Percentiles rank a stretch among this genome's conserved stretches.
phyloP scores from a whole-genome alignment of 1,284 basidiomycete species.

The Puccinia polysora region DNA sequence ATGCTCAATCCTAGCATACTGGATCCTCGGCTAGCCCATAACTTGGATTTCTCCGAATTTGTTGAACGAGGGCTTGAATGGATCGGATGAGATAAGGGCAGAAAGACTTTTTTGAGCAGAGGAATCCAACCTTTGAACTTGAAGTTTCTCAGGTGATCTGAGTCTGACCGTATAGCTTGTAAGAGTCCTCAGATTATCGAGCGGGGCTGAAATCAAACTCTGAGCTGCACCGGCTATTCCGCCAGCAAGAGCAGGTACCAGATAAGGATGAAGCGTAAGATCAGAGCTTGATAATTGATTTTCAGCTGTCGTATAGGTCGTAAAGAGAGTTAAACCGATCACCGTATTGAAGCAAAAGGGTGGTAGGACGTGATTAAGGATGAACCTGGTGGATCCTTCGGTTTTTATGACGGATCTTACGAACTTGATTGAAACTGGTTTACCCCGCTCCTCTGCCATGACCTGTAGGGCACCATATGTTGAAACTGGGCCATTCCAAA shows the following conservation, averaged over 20 bases:
- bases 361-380: slow-evolving; percentile 27
- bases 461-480: slow-evolving; percentile 18
- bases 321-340: slow-evolving; percentile 34
- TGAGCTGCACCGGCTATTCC: slow-evolving; percentile 14
- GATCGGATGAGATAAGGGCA: neutral
- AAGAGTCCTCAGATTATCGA: slow-evolving; percentile 33
- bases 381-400: slow-evolving; percentile 12
- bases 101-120: slow-evolving; percentile 28
- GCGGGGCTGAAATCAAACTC: slow-evolving; percentile 23
- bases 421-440: slow-evolving; percentile 6
- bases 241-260: slow-evolving; percentile 16
- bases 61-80: neutral
- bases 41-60: neutral
- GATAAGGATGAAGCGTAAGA: slow-evolving; percentile 11
- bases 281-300: slow-evolving; percentile 1
- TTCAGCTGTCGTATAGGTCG: slow-evolving; percentile 22
- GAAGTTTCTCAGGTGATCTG: neutral
- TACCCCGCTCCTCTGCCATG: slow-evolving; percentile 13
- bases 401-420: slow-evolving; percentile 22
- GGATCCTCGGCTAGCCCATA: slow-evolving; percentile 16
- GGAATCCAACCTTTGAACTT: slow-evolving; percentile 28
- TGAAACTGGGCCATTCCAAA: slow-evolving; percentile 16
- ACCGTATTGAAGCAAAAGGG: slow-evolving; percentile 30
- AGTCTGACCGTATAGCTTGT: slow-evolving; percentile 6
- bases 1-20: slow-evolving; percentile 20